These are phyloP conservation scores for Pugionium cornutum DNA, from an alignment of 345 rosid genomes.

Conservation along the genomic window DNA sequence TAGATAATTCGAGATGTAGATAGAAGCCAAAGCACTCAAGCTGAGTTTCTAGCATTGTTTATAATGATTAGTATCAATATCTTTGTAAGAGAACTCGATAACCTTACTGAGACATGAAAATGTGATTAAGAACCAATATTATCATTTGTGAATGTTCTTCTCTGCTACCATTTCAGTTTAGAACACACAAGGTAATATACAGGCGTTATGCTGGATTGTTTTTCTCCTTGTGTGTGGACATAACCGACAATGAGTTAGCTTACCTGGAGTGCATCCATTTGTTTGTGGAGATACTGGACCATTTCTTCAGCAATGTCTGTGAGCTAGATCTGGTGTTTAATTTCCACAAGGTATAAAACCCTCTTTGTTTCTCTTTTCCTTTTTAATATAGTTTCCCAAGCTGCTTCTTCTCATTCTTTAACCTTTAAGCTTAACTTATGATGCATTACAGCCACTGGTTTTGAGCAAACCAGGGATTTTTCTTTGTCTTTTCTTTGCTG, in stretches of 20 bases:
- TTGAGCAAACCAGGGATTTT: neutral
- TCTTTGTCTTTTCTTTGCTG: neutral
- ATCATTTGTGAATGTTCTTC: no score
- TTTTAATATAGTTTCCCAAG: neutral
- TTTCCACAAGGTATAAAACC: constrained; percentile 76
- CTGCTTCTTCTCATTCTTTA: neutral
- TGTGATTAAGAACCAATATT: neutral
- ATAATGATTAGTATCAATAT: neutral
- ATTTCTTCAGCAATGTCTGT: constrained; percentile 99
- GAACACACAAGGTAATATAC: constrained; percentile 93
- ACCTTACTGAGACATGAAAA: neutral
- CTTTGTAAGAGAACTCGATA: neutral
- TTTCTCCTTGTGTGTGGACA: constrained; percentile 93
- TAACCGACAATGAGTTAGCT: constrained; percentile 92
- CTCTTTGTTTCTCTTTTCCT: constrained; percentile 1
- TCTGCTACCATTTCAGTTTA: constrained; percentile 54
- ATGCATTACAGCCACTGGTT: neutral
- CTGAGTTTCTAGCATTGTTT: neutral
- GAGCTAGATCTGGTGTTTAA: constrained; percentile 97
- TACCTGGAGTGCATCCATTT: constrained; percentile 91
- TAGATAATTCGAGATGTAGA: neutral
- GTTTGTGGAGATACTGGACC: constrained; percentile 95
- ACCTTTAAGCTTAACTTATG: neutral
- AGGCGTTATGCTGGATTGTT: constrained; percentile 95
- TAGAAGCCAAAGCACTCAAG: neutral